Evolutionary conservation across 176 grass and related monocot genomes (phyloP), one percentile per base, ranked within the genome.

Genomic region (Hsuehochloa calcarea): DNA sequence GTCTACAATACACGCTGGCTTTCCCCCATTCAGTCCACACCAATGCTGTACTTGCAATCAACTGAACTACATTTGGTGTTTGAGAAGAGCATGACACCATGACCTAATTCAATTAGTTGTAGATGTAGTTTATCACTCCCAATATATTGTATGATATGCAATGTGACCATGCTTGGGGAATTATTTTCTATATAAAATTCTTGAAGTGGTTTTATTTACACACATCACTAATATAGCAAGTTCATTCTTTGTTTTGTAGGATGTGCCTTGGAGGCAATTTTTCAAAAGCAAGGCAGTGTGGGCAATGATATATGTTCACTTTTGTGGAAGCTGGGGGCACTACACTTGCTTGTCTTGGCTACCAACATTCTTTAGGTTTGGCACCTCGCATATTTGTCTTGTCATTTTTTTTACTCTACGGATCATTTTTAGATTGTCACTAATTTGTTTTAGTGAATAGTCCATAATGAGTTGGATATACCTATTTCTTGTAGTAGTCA

Each of bases 281-380:
- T 98, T 98, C 74, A 94, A 87, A 90, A 95, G 93, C 72, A 80
- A 87, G 77, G 96, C 93, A 43, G 93, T 98, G 43, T 98, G 96
- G 96, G 93, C 96, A 37, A 98, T 98, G 96, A 95, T 98, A 89
- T 98, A 98, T 90, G 87, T 86, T 78, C 96, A 98, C 84, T 95
- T 98, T 90, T 98, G 96, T 68, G 96, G 96, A 82, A 92, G 86
- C 77, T 98, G 96, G 96, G 96, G 96, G 23, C 96, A 98, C 75
- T 98, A 95, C 77, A 98, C 96, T 85, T 98, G 91, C 82, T 86
- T 98, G 71, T 93, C 96, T 88, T 98, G 96, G 96, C 75, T 98
- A 64, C 93, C 96, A 83, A 98, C 93, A 49, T 98, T 90, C 80
- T 95, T 95, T 87, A 95, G 93, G 96, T 98, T 87, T 83, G 64